Base-by-base conservation (phyloP, 1,139 yeast species). In the Kluyveromyces marxianus region DNA sequence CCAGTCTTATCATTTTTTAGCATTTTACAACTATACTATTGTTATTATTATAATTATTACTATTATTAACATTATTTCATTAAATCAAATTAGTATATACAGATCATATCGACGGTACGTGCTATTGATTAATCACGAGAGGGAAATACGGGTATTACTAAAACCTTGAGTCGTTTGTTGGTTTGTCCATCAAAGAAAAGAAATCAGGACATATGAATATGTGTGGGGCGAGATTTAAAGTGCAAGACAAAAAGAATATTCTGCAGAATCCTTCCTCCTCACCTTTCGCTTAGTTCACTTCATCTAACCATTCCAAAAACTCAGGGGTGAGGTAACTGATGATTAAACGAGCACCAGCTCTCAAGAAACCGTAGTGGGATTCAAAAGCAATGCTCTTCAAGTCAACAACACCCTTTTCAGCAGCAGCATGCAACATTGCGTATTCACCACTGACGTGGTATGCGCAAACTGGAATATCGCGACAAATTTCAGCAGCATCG, bases 351-450 rank as follows among this genome's bases (percentile, higher is more conserved):
- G 98, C 97, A 47, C 99, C 99, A 1, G 99, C 98, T 67, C 99
- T 78, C 54, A 92, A 73, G 59, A 86, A 82, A 2, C 98, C 97
- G 54, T 86, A 75, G 57, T 92, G 96, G 44, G 95, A 74, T 68
- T 92, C 99, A 60, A 85, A 86, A 0, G 97, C 98, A 68, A 92
- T 84, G 6, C 79, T 74, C 66, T 88, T 84, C 66, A 94, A 74
- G 64, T 92, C 97, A 50, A 83, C 87, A 47, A 90, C 77, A 27
- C 95, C 96, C 73, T 90, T 90, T 58, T 90, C 97, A 30, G 97
- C 97, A 44, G 97, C 98, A 7, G 98, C 98, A 63, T 90, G 96
- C 54, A 92, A 70, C 98, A 94, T 92, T 42, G 98, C 97, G 63
- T 79, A 92, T 68, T 92, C 99, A 41, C 99, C 99, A 66, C 94